Evolutionary conservation across 495 filamentous ascomycete species (phyloP).

Genomic region (Sabuloglossum arenarium): DNA sequence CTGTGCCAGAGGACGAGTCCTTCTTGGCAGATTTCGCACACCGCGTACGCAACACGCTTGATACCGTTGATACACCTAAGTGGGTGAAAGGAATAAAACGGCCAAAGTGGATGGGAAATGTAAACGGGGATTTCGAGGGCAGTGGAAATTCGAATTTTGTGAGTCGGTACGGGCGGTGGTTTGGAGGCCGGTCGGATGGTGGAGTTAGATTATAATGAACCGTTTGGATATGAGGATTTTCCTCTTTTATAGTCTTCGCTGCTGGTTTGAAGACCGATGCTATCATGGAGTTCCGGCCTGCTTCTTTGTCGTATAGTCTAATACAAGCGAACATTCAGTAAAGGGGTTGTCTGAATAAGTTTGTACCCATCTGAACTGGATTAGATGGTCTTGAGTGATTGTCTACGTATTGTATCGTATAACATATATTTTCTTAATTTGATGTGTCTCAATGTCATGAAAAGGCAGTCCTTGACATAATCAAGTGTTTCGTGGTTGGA

Average conservation of each 20-base stretch:
- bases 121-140: not conserved
- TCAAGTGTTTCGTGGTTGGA: too few relatives aligned
- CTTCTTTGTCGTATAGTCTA: too few relatives aligned
- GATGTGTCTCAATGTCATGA: too few relatives aligned
- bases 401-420: too few relatives aligned
- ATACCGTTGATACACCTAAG: conserved; percentile 57
- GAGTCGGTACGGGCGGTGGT: not conserved
- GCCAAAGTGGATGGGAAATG: not conserved
- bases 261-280: not conserved
- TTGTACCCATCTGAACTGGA: too few relatives aligned
- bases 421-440: too few relatives aligned
- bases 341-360: too few relatives aligned
- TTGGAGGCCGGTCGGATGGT: not conserved
- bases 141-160: not conserved
- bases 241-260: too few relatives aligned
- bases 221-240: not conserved
- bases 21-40: conserved; percentile 58
- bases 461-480: too few relatives aligned
- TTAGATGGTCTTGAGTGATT: too few relatives aligned
- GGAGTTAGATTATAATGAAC: not conserved
- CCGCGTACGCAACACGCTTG: conserved; percentile 76
- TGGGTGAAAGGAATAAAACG: conserved; percentile 57
- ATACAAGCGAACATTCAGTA: too few relatives aligned
- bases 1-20: conserved; percentile 37
- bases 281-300: too few relatives aligned